Base-by-base conservation (phyloP, 441 rosid genomes). In the Bocquillonia castaneifolia region DNA sequence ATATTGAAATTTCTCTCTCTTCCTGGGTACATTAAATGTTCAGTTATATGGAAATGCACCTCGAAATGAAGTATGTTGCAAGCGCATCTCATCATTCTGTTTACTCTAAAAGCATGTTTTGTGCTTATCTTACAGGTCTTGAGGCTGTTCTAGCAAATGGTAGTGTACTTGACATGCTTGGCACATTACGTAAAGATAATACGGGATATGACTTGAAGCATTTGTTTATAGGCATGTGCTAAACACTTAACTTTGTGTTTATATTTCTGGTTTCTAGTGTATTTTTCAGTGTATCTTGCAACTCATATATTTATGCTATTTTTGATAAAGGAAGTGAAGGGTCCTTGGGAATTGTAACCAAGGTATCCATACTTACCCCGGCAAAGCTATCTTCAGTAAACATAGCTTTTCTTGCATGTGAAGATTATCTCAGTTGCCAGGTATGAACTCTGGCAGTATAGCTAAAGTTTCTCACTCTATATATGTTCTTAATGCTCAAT, bases 191-290 rank as follows among this genome's bases (percentile, higher is more conserved):
- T 48, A 93, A 93, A 82, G 97, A 93, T 79, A 93, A 93, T 73
- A 91, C 97, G 62, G 97, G 96, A 31, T 94, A 90, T 62, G 91
- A 91, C 82, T 79, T 94, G 78, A 94, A 94, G 85, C 99, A 94
- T 80, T 78, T 94, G 77, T 91, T 91, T 74, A 88, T 91, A 71
- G 97, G 99, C 87, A 80, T 32, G 76, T 72, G 50, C 59, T 66
- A 59, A 25, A 59, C 18, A 13, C 36, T 17, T 51, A 6, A 20
- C 17, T 26, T 32, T 13, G 8, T 25, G 8, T 22, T 66, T 48
- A 20, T 40, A 26, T 57, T n/a, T 63, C 58, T 45, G 12, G 67
- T 42, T 20, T 44, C 39, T 26, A 50, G 50, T 67, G 34, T 52
- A 34, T 63, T 68, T 36, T 70, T 76, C 32, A 32, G n/a, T 52